phyloP scores from a whole-genome alignment of 768 basidiomycete genomes.

The Rubroboletus satanas region DNA sequence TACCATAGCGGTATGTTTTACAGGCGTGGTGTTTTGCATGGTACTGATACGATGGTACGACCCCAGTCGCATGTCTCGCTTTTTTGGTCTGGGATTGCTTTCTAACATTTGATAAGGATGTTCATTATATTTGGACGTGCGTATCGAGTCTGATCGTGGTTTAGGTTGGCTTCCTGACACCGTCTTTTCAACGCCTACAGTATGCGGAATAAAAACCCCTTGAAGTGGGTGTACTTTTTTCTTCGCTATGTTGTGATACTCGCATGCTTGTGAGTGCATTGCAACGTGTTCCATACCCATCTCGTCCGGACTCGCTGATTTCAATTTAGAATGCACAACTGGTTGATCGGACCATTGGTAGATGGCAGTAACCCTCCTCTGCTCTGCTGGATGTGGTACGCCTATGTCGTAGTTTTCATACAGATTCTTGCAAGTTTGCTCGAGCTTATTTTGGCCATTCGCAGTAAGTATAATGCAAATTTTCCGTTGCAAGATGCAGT shows the following conservation, averaged over 20 bases:
- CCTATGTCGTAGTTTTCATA: neutral
- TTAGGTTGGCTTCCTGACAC: neutral
- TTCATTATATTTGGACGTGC: constrained; percentile 22
- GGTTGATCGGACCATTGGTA: constrained; percentile 2
- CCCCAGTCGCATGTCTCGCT: constrained; percentile 10
- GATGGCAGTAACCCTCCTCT: constrained; percentile 8
- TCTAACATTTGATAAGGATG: constrained; percentile 17
- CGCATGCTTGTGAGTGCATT: constrained; percentile 18
- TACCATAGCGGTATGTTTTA: constrained; percentile 10
- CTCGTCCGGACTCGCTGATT: neutral
- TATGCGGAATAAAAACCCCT: constrained; percentile 17
- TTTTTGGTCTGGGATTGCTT: constrained; percentile 14
- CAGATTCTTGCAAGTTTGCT: constrained; percentile 13
- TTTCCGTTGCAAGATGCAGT: neutral
- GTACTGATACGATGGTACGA: constrained; percentile 1
- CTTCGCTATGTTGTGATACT: constrained; percentile 24
- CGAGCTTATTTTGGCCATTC: constrained; percentile 16
- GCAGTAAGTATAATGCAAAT: constrained; percentile 4
- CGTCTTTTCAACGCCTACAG: constrained; percentile 4
- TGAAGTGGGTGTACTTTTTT: constrained; percentile 32
- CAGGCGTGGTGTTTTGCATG: no score
- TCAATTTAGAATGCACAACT: constrained; percentile 15
- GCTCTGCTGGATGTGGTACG: constrained; percentile 10
- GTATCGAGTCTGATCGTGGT: neutral
- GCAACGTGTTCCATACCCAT: neutral